phyloP scores from a whole-genome alignment of 805 yeast species.

The Jamesozyma rosinii region DNA sequence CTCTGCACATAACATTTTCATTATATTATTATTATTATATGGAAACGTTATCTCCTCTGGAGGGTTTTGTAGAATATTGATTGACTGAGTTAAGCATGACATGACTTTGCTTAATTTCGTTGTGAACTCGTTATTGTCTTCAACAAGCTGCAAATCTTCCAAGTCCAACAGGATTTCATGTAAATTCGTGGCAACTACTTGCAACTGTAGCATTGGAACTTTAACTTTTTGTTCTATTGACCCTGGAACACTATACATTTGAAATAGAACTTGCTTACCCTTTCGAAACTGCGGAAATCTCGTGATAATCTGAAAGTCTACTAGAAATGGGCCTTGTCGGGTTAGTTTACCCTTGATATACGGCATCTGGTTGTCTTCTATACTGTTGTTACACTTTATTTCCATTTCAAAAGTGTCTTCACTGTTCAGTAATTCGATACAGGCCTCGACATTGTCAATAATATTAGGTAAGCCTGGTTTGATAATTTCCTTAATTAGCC shows the following conservation, averaged over 20 bases:
- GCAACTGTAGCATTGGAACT: slow-evolving; percentile 37
- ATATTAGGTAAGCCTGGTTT: slow-evolving; percentile 41
- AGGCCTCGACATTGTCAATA: slow-evolving; percentile 35
- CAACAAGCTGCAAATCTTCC: slow-evolving; percentile 38
- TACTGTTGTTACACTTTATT: slow-evolving; percentile 23
- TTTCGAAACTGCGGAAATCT: slow-evolving; percentile 34
- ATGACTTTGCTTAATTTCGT: slow-evolving; percentile 15
- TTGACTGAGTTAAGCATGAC: slow-evolving; percentile 16
- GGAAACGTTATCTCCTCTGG: slow-evolving; percentile 53
- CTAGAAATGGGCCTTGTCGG: slow-evolving; percentile 45
- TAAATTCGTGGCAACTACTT: slow-evolving; percentile 26
- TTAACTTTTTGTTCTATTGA: slow-evolving; percentile 7
- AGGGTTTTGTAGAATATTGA: slow-evolving; percentile 38
- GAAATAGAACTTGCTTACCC: slow-evolving; percentile 33
- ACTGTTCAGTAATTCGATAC: slow-evolving; percentile 34
- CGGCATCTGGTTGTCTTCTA: slow-evolving; percentile 4
- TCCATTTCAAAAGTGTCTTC: slow-evolving; percentile 46
- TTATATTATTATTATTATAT: slow-evolving; percentile 35
- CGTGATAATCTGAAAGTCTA: slow-evolving; percentile 37
- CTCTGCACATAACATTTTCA: slow-evolving; percentile 38
- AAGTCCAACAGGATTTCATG: slow-evolving; percentile 21
- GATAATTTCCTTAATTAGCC: slow-evolving; percentile 42
- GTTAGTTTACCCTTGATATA: slow-evolving; percentile 50
- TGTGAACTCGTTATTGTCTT: slow-evolving; percentile 28
- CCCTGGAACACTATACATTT: slow-evolving; percentile 21